phyloP scores from a whole-genome alignment of 805 yeast species.

The Wickerhamiella shivajii region DNA sequence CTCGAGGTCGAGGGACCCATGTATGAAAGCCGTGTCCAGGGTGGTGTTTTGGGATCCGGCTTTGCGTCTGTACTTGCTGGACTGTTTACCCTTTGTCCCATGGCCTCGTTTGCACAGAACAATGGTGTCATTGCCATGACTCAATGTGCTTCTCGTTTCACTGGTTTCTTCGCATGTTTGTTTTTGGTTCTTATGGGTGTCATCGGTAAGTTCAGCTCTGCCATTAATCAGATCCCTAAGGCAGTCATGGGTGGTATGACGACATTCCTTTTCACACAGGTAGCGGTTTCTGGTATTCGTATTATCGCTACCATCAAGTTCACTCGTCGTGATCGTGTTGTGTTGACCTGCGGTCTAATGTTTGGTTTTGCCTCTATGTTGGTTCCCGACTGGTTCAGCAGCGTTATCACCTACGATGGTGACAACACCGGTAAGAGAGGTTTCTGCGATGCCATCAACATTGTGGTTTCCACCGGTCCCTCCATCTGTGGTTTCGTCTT shows the following conservation, averaged over 20 bases:
- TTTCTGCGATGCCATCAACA: conserved; percentile 49
- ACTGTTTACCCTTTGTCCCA: conserved; percentile 71
- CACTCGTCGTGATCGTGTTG: conserved; percentile 60
- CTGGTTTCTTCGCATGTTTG: conserved; percentile 69
- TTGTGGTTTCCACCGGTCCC: conserved; percentile 60
- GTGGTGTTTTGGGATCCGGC: conserved; percentile 86
- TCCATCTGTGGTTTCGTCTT: conserved; percentile 57
- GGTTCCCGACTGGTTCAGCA: conserved; percentile 48
- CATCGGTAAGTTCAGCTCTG: conserved; percentile 76
- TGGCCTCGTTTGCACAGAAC: conserved; percentile 88
- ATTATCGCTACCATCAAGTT: conserved; percentile 41
- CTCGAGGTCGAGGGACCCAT: conserved; percentile 67
- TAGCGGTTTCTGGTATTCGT: conserved; percentile 59
- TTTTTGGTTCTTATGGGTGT: conserved; percentile 77
- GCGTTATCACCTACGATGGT: conserved; percentile 55
- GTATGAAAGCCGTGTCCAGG: conserved; percentile 79
- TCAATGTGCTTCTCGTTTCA: conserved; percentile 74
- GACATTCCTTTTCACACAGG: conserved; percentile 58
- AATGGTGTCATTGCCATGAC: conserved; percentile 90
- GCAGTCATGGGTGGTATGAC: conserved; percentile 84
- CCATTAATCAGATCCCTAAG: conserved; percentile 69
- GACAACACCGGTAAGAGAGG: conserved; percentile 41
- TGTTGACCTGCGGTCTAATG: conserved; percentile 47
- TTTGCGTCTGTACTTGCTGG: conserved; percentile 65
- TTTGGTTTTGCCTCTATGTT: conserved; percentile 56